Conservation (phyloP, 225 moss, liverwort and hornwort species). For the Pleurozium schreberi region DNA sequence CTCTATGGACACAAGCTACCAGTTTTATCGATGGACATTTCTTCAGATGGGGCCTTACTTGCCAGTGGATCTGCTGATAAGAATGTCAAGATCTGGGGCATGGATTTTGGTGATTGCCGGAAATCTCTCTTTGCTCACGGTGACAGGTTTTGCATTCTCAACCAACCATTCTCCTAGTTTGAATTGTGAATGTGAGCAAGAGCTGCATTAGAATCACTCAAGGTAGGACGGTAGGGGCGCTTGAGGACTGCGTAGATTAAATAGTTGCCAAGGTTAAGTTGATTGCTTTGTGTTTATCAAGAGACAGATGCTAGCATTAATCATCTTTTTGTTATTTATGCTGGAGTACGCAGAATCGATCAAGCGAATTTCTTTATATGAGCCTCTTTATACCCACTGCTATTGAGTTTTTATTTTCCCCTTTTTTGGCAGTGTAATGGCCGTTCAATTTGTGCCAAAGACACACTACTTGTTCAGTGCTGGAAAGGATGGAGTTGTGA, state of each 20-base stretch:
- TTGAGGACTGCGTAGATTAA: neutral
- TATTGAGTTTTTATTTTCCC: neutral
- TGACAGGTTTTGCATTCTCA: conserved; percentile 58
- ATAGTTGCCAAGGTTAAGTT: neutral
- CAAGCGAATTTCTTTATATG: neutral
- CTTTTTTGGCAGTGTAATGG: conserved; percentile 63
- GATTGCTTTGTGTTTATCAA: neutral
- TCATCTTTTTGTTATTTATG: neutral
- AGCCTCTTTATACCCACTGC: neutral
- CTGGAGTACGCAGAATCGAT: neutral
- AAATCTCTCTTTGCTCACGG: conserved; percentile 98
- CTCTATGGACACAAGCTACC: conserved; percentile 97
- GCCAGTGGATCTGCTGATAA: conserved; percentile 97
- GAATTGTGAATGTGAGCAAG: neutral
- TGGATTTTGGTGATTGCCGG: conserved; percentile 98
- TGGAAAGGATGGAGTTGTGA: conserved; percentile 83
- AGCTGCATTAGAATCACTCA: neutral
- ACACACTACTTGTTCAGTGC: conserved; percentile 93
- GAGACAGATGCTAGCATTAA: neutral
- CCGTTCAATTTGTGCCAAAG: conserved; percentile 90
- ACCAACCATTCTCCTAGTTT: neutral
- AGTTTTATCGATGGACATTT: conserved; percentile 93
- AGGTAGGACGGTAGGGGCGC: neutral
- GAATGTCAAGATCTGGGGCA: conserved; percentile 98
- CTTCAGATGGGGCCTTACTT: conserved; percentile 82